A percentile compares a stretch with the other conserved stretches of the same genome.
These are phyloP conservation scores for Oxyria digyna DNA, from an alignment of 148 eudicot genomes.

Conservation along the genomic window DNA sequence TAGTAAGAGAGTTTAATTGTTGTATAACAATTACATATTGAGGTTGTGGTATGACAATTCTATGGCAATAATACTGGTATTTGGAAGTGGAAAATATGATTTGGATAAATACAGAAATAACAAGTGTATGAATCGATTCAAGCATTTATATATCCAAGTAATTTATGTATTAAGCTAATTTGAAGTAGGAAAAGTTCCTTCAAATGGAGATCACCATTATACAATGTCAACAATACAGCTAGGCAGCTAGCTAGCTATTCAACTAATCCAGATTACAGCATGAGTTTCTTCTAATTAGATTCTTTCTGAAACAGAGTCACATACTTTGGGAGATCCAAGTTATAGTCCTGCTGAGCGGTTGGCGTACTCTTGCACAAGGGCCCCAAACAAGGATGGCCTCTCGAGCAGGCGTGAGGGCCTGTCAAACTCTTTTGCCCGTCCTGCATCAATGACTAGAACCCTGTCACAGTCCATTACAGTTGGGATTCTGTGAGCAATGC, in stretches of 20 bases:
- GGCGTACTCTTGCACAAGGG: slow-evolving; percentile 89
- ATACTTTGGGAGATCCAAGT: neutral
- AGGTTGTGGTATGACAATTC: too few species aligned
- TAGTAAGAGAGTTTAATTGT: too few species aligned
- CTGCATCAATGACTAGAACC: slow-evolving; percentile 91
- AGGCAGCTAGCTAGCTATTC: too few species aligned
- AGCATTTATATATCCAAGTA: too few species aligned
- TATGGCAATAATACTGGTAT: too few species aligned
- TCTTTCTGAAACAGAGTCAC: too few species aligned
- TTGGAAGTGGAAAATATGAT: too few species aligned
- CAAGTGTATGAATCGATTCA: too few species aligned
- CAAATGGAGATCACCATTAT: neutral
- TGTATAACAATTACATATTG: too few species aligned
- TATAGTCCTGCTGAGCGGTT: slow-evolving; percentile 58
- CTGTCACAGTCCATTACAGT: slow-evolving; percentile 96
- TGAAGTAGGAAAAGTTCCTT: neutral
- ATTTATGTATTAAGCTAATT: neutral
- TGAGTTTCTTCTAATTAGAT: too few species aligned
- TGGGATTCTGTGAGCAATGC: slow-evolving; percentile 97
- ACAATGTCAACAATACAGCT: neutral
- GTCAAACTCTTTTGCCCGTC: slow-evolving; percentile 77
- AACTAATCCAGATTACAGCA: neutral
- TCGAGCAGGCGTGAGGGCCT: slow-evolving; percentile 61
- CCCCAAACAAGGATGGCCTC: slow-evolving; percentile 69
- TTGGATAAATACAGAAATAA: too few species aligned